Evolutionary conservation across 768 basidiomycete genomes (phyloP).

Genomic region (Pulveroboletus sp.): DNA sequence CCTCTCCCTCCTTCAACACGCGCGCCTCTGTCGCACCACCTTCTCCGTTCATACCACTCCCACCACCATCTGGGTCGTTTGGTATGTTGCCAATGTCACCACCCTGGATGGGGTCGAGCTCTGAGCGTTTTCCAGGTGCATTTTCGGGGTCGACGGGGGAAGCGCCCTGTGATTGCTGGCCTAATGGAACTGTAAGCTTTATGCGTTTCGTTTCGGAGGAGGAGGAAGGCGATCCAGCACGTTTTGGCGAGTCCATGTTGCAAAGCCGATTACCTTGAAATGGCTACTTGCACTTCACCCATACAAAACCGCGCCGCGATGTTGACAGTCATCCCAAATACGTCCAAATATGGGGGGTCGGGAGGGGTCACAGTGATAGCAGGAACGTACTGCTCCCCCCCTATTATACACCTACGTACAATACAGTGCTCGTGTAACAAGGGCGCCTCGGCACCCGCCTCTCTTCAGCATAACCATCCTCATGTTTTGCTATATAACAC

Average conservation of each 20-base stretch:
- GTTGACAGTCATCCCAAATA: constrained; percentile 11
- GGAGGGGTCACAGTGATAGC: not conserved
- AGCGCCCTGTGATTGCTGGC: constrained; percentile 57
- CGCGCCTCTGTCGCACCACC: constrained; percentile 33
- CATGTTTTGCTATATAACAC: no score
- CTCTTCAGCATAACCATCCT: no score
- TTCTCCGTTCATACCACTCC: constrained; percentile 11
- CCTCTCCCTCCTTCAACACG: constrained; percentile 50
- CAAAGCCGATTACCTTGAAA: no score
- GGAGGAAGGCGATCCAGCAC: constrained; percentile 54
- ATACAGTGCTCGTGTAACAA: not conserved
- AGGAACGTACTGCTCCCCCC: no score
- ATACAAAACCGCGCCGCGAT: constrained; percentile 6
- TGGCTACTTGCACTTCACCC: no score
- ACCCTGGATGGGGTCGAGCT: constrained; percentile 78
- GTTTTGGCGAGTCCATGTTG: constrained; percentile 67
- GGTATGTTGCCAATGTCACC: constrained; percentile 77
- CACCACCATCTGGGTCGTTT: constrained; percentile 29
- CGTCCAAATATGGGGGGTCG: constrained; percentile 20
- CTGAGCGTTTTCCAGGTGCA: constrained; percentile 82
- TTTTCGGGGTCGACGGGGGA: constrained; percentile 72
- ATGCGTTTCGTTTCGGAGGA: constrained; percentile 56
- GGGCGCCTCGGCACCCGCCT: not conserved
- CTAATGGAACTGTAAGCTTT: constrained; percentile 46
- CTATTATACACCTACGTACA: not conserved